Evolutionary conservation across 1,284 basidiomycete genomes (phyloP), one percentile per base, ranked within the genome.

Genomic region (Blastosporella zonata): DNA sequence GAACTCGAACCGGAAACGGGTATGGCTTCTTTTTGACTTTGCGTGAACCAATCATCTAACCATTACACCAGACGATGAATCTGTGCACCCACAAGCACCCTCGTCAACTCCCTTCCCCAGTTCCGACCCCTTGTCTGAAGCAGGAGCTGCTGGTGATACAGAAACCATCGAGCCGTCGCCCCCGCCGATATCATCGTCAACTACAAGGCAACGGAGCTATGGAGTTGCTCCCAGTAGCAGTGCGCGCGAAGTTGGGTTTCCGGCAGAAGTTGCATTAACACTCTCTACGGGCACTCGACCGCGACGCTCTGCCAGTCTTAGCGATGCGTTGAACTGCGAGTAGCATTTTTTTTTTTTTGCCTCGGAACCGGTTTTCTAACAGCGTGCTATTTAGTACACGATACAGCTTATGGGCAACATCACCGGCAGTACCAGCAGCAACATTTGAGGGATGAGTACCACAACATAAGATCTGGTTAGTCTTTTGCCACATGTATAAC

Each of bases 221-320:
- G 53, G 47, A 37, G 51, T 55, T 54, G 47, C 56, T 27, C 47
- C 60, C 38, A 47, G 44, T 21, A 45, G 36, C 17, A 55, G 56
- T 10, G 38, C 43, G 6, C 56, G 55, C n/a, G 56, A 58, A 12
- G 12, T 46, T 21, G 47, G 37, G 20, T 47, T 53, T 28, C 48
- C 50, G 10, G 54, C 46, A 43, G 64, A 53, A 42, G 39, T 55
- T 18, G 58, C 61, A 3, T 62, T 71, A 15, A 59, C 59, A 20
- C 61, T 66, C 31, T 72, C 73, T 8, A 65, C 64, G 3, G 66
- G 52, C 44, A 71, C 70, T 18, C 75, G 84, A 28, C 77, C 82
- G 43, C 71, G 84, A 46, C 73, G 85, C 43, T 87, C 84, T 23
- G 81, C 82, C 13, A 87, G 84, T 60, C 65, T 87, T 43, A 86